A percentile compares a stretch with the other conserved stretches of the same genome.
phyloP scores from a whole-genome alignment of 2,329 filamentous ascomycete genomes.

The Pleomassaria siparia region DNA sequence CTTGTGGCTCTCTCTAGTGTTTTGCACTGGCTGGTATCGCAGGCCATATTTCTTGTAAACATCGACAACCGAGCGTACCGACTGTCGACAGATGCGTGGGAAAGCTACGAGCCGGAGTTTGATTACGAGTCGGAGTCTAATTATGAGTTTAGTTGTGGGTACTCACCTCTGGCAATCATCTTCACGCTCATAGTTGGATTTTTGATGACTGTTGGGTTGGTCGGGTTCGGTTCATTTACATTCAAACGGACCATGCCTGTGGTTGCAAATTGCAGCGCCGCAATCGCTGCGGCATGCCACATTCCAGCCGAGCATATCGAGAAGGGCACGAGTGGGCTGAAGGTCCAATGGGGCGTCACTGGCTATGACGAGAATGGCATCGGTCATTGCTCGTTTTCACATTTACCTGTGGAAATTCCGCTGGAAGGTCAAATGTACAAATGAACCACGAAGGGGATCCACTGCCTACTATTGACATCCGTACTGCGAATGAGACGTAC shows the following conservation, averaged over 20 bases:
- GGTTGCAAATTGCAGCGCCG: background rate
- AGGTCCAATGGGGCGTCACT: background rate
- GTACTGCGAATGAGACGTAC: background rate
- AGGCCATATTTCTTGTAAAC: slow-evolving; percentile 4
- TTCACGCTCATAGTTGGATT: background rate
- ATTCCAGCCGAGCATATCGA: background rate
- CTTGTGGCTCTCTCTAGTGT: background rate
- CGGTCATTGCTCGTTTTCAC: background rate
- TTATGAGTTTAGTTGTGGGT: background rate
- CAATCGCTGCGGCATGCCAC: background rate
- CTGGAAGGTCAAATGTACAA: background rate
- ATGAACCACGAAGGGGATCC: background rate
- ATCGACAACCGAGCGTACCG: background rate
- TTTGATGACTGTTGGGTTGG: background rate
- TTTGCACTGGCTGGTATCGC: slow-evolving; percentile 2
- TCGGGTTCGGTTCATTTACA: background rate
- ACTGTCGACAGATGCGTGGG: background rate
- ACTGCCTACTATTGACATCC: background rate
- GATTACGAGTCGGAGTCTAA: too few species aligned
- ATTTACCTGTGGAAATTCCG: background rate
- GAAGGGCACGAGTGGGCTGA: background rate
- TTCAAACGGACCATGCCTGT: background rate
- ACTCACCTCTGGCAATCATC: slow-evolving; percentile 1
- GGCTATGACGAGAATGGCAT: background rate
- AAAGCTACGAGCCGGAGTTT: background rate